phyloP scores from a whole-genome alignment of 371 early-diverging fungal species.

The Umbelopsis sp. region DNA sequence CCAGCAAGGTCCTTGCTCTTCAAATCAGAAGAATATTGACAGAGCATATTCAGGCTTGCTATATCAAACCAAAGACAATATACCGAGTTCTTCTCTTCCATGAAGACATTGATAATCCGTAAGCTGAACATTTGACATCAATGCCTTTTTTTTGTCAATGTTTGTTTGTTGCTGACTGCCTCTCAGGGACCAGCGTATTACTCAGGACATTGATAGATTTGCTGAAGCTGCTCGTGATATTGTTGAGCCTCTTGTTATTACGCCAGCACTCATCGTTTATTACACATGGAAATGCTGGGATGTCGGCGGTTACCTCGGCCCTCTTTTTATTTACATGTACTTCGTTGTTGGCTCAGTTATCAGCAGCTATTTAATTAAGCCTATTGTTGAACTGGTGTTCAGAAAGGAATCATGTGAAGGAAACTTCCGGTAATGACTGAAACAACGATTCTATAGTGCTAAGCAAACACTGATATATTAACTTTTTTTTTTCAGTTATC shows the following conservation, averaged over 20 bases:
- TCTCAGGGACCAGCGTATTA: slow-evolving; percentile 83
- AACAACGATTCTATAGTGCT: not conserved
- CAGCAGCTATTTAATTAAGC: slow-evolving; percentile 67
- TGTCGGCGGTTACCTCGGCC: slow-evolving; percentile 74
- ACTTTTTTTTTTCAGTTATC: slow-evolving; percentile 46
- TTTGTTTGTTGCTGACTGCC: not conserved
- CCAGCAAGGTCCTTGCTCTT: slow-evolving; percentile 62
- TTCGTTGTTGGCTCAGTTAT: slow-evolving; percentile 70
- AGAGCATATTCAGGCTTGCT: slow-evolving; percentile 60
- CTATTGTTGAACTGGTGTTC: slow-evolving; percentile 77
- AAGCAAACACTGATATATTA: not conserved
- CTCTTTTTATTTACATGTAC: slow-evolving; percentile 69
- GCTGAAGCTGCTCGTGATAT: slow-evolving; percentile 63
- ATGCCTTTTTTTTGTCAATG: not conserved
- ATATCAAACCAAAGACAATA: slow-evolving; percentile 62
- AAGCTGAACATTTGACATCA: slow-evolving; percentile 27
- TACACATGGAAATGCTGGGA: slow-evolving; percentile 77
- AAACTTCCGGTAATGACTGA: slow-evolving; percentile 55
- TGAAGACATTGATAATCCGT: slow-evolving; percentile 74
- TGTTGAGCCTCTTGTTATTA: slow-evolving; percentile 69
- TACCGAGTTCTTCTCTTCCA: slow-evolving; percentile 62
- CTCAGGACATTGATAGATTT: slow-evolving; percentile 88
- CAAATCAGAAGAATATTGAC: slow-evolving; percentile 62
- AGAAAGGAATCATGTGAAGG: slow-evolving; percentile 83
- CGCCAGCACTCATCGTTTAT: slow-evolving; percentile 76